Conservation (phyloP, 2,329 filamentous ascomycete species). For the Stagonosporopsis rhizophila region DNA sequence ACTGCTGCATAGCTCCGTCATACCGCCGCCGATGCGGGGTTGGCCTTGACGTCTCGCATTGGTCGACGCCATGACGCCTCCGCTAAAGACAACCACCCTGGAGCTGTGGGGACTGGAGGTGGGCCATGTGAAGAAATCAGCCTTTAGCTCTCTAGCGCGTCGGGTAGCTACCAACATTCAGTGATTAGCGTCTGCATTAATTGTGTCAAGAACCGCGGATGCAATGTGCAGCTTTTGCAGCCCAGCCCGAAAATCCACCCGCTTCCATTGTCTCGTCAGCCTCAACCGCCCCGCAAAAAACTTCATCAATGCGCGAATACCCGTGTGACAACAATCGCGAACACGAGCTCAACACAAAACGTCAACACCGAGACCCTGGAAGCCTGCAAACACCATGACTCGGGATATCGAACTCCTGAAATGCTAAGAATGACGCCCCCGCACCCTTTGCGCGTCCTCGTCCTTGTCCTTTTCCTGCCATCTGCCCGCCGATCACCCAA, state of each 20-base stretch:
- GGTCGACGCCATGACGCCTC: slow-evolving; percentile 12
- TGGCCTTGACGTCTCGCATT: slow-evolving; percentile 19
- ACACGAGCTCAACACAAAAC: slow-evolving; percentile 16
- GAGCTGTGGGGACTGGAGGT: slow-evolving; percentile 16
- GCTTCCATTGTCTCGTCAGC: slow-evolving; percentile 5
- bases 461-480: slow-evolving; percentile 1
- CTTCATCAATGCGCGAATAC: slow-evolving; percentile 9
- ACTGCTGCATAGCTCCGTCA: slow-evolving; percentile 25
- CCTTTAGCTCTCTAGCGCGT: slow-evolving; percentile 7
- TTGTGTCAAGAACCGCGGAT: slow-evolving; percentile 9
- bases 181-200: slow-evolving; percentile 13
- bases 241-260: slow-evolving; percentile 17
- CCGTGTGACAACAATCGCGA: slow-evolving; percentile 3
- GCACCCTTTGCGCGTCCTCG: slow-evolving; percentile 1
- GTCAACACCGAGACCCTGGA: slow-evolving; percentile 1
- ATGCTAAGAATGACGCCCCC: slow-evolving; percentile 17
- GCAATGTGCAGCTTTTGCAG: slow-evolving; percentile 1
- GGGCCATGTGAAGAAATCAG: slow-evolving; percentile 18
- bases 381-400: slow-evolving; percentile 12
- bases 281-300: slow-evolving; percentile 11
- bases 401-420: slow-evolving; percentile 26
- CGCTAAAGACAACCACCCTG: slow-evolving; percentile 7
- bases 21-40: slow-evolving; percentile 27
- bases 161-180: slow-evolving; percentile 15
- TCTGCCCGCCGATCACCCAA: slow-evolving; percentile 21